Evolutionary conservation across 2,329 filamentous ascomycete species (phyloP), one percentile per base, ranked within the genome.

Genomic region (Grosmannia penicillata): DNA sequence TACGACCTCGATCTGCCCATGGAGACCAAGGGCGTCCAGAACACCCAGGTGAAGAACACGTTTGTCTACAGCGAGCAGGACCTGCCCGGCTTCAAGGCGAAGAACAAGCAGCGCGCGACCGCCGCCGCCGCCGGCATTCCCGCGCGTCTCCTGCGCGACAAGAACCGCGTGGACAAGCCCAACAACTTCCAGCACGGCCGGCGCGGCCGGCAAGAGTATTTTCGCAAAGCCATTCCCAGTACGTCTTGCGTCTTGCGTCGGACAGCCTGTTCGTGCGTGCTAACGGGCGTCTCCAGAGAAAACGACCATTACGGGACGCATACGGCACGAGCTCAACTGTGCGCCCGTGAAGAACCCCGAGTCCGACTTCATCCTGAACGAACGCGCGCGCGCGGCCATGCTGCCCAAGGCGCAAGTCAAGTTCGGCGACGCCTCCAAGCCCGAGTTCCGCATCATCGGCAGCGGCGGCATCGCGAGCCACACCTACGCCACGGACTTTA

Each of bases 11-110:
- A 85, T 33, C 68, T 85, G 33, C 77, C 72, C 19, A 70, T 75
- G 29, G 55, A 64, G 30, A 60, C 54, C 8, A 38, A 39, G 39
- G 43, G 41, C 33, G 28, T 36, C 7, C 43, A 46, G 38, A 65
- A 68, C 36, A 52, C 57, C 39, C 56, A 72, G n/a, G 75, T 89
- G 25, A 75, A 74, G 51, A 95, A 94, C 58, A 91, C 86, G 17
- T 93, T 82, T 54, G 66, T 96, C 40, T 98, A 98, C 54, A 86
- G 82, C 29, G 91, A 98, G 59, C 86, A 93, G 56, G 85, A 96
- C 52, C 70, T 94, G 18, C 82, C 86, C 1, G 83, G 83, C 27
- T 86, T 77, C 60, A 72, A 72, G 48, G 63, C 64, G 15, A 71
- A 68, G 54, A 71, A 70, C 51, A 70, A 66, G 49, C 59, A 60